These are phyloP conservation scores for Basidiobolus meristosporus DNA, from an alignment of 371 early-diverging fungal species.

Conservation along the genomic window DNA sequence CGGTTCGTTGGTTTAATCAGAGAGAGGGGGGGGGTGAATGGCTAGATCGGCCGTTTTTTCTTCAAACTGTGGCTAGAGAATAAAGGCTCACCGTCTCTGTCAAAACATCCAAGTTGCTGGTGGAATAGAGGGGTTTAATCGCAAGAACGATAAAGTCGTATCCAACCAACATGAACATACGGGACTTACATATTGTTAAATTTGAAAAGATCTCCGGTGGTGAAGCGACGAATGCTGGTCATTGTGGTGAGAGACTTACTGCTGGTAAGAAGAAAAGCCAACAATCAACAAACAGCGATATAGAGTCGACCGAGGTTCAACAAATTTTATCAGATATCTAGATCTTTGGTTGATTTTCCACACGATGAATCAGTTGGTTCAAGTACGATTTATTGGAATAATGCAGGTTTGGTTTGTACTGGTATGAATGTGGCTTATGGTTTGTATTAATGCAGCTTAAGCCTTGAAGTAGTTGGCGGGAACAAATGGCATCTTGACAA, in stretches of 20 bases:
- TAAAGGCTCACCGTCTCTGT: slow-evolving; percentile 58
- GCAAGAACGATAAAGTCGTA: neutral
- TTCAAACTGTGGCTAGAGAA: neutral
- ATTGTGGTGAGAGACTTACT: slow-evolving; percentile 11
- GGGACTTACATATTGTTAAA: slow-evolving; percentile 68
- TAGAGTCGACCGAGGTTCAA: no score
- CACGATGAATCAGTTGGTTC: no score
- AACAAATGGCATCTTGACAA: slow-evolving; percentile 95
- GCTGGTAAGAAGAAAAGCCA: neutral
- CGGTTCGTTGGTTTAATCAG: neutral
- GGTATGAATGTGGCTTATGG: no score
- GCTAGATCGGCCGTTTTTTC: neutral
- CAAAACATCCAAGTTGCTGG: slow-evolving; percentile 66
- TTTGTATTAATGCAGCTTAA: no score
- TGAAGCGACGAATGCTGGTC: slow-evolving; percentile 51
- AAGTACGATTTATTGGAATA: no score
- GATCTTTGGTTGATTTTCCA: no score
- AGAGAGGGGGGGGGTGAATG: neutral
- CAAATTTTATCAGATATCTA: no score
- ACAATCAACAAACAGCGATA: no score
- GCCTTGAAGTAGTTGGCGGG: slow-evolving; percentile 52
- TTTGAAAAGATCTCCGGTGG: slow-evolving; percentile 68
- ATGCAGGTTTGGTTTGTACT: no score
- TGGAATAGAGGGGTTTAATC: neutral
- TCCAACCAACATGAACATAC: neutral